Evolutionary conservation across 306 rosid genomes (phyloP), one percentile per base, ranked within the genome.

Genomic region (Astragalus membranaceus): DNA sequence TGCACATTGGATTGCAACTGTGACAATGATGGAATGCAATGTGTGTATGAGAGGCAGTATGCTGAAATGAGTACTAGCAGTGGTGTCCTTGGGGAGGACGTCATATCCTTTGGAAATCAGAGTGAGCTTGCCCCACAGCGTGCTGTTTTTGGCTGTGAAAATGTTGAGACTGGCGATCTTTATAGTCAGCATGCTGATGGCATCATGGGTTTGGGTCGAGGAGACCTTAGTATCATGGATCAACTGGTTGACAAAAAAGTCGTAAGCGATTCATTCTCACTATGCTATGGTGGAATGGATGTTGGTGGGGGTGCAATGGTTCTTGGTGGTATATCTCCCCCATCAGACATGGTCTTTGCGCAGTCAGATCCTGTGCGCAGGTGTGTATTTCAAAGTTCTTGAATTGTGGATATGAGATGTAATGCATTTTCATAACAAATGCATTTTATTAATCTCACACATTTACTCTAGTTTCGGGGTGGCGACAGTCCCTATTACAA

Each of bases 401-500:
- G 67, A 77, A 33, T 67, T 50, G 43, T 73, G 36, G 70, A 75
- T 80, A 63, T 50, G 83, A 74, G 80, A 72, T 78, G 68, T 68
- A 71, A 64, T 88, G 88, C 76, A 79, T 85, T 76, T 75, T 71
- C 81, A 79, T 76, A 77, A 69, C 76, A 81, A 76, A 79, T 88
- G 89, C 89, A 84, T 87, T 88, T 77, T 85, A 83, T 87, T 78
- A 84, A 89, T 85, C 96, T 91, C 91, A 85, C 88, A 58, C 95
- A 89, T 95, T 91, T 89, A 95, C 97, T 91, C 90, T 95, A 91
- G 97, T 91, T 90, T 95, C 74, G 99, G 97, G 95, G 76, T 95
- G 99, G 88, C 87, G 80, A 95, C 99, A 95, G 99, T 80, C 95
- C 96, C 73, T 95, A 95, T 77, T 95, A 95, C 99, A 95, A 95